Evolutionary conservation across 2,329 filamentous ascomycete genomes (phyloP).

Genomic region (Trichophyton benhamiae): DNA sequence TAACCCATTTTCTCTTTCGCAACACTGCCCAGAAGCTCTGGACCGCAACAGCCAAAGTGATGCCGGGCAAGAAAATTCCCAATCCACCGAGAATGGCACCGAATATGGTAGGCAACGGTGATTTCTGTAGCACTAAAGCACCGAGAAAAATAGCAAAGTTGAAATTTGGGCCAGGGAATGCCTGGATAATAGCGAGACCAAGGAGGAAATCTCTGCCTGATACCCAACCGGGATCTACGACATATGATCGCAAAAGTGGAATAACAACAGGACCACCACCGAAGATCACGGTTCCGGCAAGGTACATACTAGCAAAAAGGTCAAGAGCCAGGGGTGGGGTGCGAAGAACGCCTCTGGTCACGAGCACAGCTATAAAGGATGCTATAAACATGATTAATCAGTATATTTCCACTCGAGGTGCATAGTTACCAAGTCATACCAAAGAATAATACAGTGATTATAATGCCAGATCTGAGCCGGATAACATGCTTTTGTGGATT

Average conservation of each 20-base stretch:
- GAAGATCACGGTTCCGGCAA: constrained; percentile 58
- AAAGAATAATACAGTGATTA: constrained; percentile 39
- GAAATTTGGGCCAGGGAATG: constrained; percentile 49
- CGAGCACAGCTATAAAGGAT: constrained; percentile 48
- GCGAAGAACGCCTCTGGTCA: constrained; percentile 32
- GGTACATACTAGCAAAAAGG: constrained; percentile 60
- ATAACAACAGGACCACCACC: constrained; percentile 55
- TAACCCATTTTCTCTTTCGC: constrained; percentile 36
- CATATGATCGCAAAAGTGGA: constrained; percentile 47
- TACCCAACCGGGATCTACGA: constrained; percentile 60
- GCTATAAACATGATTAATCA: constrained; percentile 17
- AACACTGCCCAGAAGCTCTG: constrained; percentile 45
- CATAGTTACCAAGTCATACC: constrained; percentile 18
- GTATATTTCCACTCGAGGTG: not conserved
- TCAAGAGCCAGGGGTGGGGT: constrained; percentile 40
- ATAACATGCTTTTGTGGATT: constrained; percentile 12
- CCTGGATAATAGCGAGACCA: constrained; percentile 58
- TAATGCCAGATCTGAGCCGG: constrained; percentile 11
- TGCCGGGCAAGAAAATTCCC: constrained; percentile 29
- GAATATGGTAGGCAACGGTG: constrained; percentile 20
- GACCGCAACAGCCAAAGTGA: constrained; percentile 23
- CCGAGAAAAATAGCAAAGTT: constrained; percentile 47
- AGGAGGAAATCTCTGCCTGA: constrained; percentile 58
- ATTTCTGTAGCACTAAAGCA: constrained; percentile 35
- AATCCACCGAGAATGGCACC: constrained; percentile 44